Conservation (phyloP, 441 rosid species). For the Populus hybrid region DNA sequence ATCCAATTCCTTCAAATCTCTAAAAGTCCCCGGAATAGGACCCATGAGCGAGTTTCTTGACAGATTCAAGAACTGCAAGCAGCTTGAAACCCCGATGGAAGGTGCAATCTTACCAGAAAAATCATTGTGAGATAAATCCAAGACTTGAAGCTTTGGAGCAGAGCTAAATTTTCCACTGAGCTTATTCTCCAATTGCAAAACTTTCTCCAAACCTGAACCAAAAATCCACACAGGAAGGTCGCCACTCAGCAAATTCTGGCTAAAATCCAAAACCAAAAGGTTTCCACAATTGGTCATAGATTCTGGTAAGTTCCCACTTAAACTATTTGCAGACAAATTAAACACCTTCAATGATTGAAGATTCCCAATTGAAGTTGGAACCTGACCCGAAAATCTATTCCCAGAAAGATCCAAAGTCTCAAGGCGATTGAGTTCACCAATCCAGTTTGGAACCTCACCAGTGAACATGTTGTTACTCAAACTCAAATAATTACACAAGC, state of each 20-base stretch:
- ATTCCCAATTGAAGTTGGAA: constrained; percentile 69
- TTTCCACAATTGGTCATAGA: constrained; percentile 46
- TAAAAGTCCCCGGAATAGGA: too few species aligned
- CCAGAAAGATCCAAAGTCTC: constrained; percentile 74
- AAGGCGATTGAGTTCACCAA: constrained; percentile 57
- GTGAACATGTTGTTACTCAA: constrained; percentile 51
- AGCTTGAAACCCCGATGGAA: too few species aligned
- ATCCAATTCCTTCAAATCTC: too few species aligned
- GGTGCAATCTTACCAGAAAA: too few species aligned
- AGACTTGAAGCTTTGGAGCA: too few species aligned
- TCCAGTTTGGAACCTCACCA: constrained; percentile 75
- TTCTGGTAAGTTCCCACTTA: constrained; percentile 61
- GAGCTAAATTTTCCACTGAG: too few species aligned
- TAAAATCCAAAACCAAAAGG: constrained; percentile 59
- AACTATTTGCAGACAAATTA: constrained; percentile 55
- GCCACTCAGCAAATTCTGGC: constrained; percentile 23
- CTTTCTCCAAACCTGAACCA: too few species aligned
- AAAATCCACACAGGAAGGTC: too few species aligned
- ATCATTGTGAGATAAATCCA: too few species aligned
- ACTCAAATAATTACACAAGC: constrained; percentile 46
- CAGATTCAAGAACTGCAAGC: too few species aligned
- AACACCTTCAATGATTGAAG: constrained; percentile 50
- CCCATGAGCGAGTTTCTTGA: too few species aligned
- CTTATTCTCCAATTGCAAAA: too few species aligned
- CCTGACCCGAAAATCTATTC: constrained; percentile 20